Evolutionary conservation across 1,139 yeast species (phyloP), one percentile per base, ranked within the genome.

Genomic region (Sugiyamaella grinbergsii): DNA sequence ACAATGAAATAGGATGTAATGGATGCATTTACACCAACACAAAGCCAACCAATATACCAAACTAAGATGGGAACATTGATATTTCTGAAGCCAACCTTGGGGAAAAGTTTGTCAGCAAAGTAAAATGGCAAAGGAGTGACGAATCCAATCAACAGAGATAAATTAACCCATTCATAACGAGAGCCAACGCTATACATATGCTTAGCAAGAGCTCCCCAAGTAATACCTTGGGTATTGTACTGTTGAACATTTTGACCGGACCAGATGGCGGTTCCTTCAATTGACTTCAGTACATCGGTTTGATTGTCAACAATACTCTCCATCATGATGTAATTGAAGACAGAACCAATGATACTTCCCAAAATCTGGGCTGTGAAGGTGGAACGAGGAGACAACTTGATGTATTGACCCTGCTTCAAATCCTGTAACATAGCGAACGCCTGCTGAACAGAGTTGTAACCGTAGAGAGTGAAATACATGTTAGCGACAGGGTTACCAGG

Each of bases 331-430:
- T 60, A 61, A 47, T 62, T 62, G 59, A 62, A 60, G 45, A 61
- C 58, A 19, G 65, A 57, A 26, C 64, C 65, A 49, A 57, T 45
- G n/a, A 56, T 40, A 42, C 76, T 69, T 38, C 79, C 79, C 42
- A 64, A 43, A 49, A 75, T 68, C 66, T 76, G 79, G 10, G 75
- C 75, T 54, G 69, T 58, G 60, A 76, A 76, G 47, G 74, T 67
- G 50, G 69, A 58, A 56, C 75, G 67, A 42, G 79, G 80, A 19
- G 75, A 71, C 37, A 74, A 63, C 65, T 76, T 77, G 76, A 75
- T 72, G 65, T 76, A 76, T 60, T 76, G 79, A 49, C 79, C 81
- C 62, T 74, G 72, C 65, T 76, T 78, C 76, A 73, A 72, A 67
- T 76, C 80, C 63, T 71, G 78, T 52, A 50, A 56, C 63, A 58